These are phyloP conservation scores for Suhomyces canberraensis DNA, from an alignment of 805 yeast species.

Conservation along the genomic window DNA sequence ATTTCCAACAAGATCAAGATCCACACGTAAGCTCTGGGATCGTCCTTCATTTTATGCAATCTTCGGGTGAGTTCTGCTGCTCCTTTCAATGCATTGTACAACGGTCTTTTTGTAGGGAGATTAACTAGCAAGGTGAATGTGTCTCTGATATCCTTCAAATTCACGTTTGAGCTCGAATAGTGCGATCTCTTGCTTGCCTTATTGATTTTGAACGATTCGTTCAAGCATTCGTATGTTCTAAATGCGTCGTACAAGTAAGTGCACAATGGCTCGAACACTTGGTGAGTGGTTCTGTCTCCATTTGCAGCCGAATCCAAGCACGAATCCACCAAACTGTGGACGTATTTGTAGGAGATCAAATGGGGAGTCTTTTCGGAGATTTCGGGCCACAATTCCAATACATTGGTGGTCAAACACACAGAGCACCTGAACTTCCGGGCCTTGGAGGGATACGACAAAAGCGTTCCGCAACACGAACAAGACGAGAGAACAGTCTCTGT, in stretches of 20 bases:
- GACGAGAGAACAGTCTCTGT: conserved; percentile 16
- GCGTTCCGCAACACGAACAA: conserved; percentile 39
- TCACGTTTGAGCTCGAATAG: conserved; percentile 47
- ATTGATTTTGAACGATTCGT: conserved; percentile 50
- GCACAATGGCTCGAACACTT: conserved; percentile 49
- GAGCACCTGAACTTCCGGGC: conserved; percentile 53
- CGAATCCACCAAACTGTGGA: conserved; percentile 31
- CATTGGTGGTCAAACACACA: conserved; percentile 53
- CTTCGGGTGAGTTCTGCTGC: conserved; percentile 51
- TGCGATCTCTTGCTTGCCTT: conserved; percentile 25
- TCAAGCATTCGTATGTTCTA: conserved; percentile 44
- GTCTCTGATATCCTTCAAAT: conserved; percentile 44
- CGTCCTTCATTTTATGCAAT: conserved; percentile 35
- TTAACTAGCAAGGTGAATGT: conserved; percentile 45
- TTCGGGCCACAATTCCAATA: conserved; percentile 14
- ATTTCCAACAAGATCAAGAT: conserved; percentile 64
- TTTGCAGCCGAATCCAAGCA: conserved; percentile 24
- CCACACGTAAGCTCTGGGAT: conserved; percentile 52
- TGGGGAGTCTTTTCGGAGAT: conserved; percentile 2
- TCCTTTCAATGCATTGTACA: conserved; percentile 51
- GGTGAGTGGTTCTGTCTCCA: conserved; percentile 23
- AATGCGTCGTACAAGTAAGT: conserved; percentile 46
- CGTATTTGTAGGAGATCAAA: conserved; percentile 25
- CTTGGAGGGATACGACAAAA: conserved; percentile 27
- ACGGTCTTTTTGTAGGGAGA: conserved; percentile 62